Evolutionary conservation across 176 grass and related monocot species (phyloP).

Genomic region (Oryza officinalis): DNA sequence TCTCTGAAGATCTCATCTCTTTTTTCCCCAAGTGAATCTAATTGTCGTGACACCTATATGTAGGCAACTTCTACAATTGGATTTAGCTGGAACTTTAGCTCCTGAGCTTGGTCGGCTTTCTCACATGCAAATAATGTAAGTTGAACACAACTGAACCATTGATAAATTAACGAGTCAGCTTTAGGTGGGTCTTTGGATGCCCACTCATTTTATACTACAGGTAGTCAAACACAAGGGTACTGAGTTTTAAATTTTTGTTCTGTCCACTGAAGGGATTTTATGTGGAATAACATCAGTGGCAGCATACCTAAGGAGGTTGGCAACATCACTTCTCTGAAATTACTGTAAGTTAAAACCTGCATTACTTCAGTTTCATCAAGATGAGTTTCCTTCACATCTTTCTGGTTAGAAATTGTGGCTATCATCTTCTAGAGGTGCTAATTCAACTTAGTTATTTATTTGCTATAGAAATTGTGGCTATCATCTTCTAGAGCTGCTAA

Average conservation of each 20-base stretch:
- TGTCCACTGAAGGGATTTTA: conserved; percentile 72
- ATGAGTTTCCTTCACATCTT: conserved; percentile 13
- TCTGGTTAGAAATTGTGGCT: conserved; percentile 17
- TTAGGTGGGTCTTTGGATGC: background rate
- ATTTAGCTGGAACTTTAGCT: conserved; percentile 34
- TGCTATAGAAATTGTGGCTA: no score
- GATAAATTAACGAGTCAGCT: conserved; percentile 4
- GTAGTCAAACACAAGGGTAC: background rate
- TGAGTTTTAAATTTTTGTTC: background rate
- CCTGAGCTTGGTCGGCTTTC: conserved; percentile 80
- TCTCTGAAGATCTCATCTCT: no score
- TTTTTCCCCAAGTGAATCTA: background rate
- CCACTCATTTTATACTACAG: conserved; percentile 10
- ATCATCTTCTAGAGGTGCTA: no score
- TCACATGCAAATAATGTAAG: conserved; percentile 89
- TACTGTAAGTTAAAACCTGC: conserved; percentile 63
- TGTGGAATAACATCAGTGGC: conserved; percentile 70
- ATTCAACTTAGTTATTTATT: no score
- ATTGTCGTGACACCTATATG: conserved; percentile 28
- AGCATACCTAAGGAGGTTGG: conserved; percentile 67
- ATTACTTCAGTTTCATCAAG: background rate
- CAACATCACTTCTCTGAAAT: conserved; percentile 65
- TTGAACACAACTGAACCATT: background rate
- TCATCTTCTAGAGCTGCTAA: background rate
- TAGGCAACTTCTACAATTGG: no score